phyloP scores from a whole-genome alignment of 2,329 filamentous ascomycete genomes.

The Hymenoscyphus fraxineus region DNA sequence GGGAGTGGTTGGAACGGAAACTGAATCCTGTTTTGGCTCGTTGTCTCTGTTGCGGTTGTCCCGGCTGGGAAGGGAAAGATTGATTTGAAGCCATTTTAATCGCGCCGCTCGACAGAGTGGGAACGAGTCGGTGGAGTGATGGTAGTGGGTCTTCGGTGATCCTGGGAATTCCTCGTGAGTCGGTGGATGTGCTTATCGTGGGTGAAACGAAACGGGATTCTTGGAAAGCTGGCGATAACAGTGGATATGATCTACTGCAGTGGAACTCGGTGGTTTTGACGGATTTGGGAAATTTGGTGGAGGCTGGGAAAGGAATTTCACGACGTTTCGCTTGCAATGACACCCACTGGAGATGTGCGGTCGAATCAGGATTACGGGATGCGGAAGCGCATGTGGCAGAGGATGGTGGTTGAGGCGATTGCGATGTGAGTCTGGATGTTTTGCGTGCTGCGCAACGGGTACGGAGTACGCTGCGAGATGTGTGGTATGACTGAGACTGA shows the following conservation, averaged over 20 bases:
- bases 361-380: neutral
- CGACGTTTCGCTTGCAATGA: neutral
- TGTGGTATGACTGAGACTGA: constrained; percentile 1
- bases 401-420: neutral
- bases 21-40: constrained; percentile 46
- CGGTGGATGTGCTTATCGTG: constrained; percentile 12
- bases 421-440: neutral
- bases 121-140: neutral
- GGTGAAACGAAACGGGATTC: constrained; percentile 9
- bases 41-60: constrained; percentile 27
- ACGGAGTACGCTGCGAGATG: no score
- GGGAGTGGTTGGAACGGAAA: constrained; percentile 56
- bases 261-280: constrained; percentile 9
- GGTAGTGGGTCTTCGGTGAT: neutral
- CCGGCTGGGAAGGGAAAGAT: constrained; percentile 33
- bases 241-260: constrained; percentile 15
- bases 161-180: neutral
- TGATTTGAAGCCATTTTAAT: constrained; percentile 36
- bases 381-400: neutral
- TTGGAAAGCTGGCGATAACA: constrained; percentile 12
- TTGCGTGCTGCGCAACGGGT: neutral
- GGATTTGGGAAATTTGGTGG: neutral
- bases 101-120: constrained; percentile 9
- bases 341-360: neutral
- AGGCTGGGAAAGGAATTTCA: constrained; percentile 2